A percentile compares a stretch with the other conserved stretches of the same genome.
phyloP scores from a whole-genome alignment of 768 basidiomycete genomes.

The Trametes punicea region DNA sequence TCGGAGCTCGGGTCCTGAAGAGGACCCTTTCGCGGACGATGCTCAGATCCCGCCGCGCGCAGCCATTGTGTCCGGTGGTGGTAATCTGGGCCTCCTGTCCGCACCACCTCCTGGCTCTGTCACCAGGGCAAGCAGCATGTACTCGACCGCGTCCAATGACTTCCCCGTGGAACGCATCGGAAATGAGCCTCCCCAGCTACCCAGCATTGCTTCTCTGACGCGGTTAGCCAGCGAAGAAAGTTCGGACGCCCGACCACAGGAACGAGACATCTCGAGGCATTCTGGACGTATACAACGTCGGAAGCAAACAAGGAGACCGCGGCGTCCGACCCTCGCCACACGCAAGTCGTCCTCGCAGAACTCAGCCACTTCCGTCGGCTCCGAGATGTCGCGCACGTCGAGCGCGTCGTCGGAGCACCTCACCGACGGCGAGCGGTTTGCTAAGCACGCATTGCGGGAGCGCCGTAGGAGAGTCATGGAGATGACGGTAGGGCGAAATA shows the following conservation, averaged over 20 bases:
- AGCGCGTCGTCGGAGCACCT: constrained; percentile 21
- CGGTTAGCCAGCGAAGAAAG: neutral
- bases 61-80: neutral
- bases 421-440: constrained; percentile 27
- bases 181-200: constrained; percentile 15
- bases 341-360: constrained; percentile 18
- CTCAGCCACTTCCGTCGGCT: constrained; percentile 21
- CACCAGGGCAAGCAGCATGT: constrained; percentile 18
- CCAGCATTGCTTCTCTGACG: constrained; percentile 6
- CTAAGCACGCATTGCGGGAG: constrained; percentile 22
- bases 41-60: constrained; percentile 4
- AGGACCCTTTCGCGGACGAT: constrained; percentile 11
- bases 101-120: neutral
- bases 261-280: neutral
- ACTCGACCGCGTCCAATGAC: constrained; percentile 5
- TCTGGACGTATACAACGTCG: neutral
- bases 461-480: constrained; percentile 21
- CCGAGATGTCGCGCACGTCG: constrained; percentile 26
- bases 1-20: neutral
- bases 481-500: constrained; percentile 13
- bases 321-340: constrained; percentile 8
- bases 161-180: neutral
- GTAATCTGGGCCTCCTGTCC: neutral
- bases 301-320: neutral
- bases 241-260: neutral